Base-by-base conservation (phyloP, 345 rosid species). In the Citrus sp. region DNA sequence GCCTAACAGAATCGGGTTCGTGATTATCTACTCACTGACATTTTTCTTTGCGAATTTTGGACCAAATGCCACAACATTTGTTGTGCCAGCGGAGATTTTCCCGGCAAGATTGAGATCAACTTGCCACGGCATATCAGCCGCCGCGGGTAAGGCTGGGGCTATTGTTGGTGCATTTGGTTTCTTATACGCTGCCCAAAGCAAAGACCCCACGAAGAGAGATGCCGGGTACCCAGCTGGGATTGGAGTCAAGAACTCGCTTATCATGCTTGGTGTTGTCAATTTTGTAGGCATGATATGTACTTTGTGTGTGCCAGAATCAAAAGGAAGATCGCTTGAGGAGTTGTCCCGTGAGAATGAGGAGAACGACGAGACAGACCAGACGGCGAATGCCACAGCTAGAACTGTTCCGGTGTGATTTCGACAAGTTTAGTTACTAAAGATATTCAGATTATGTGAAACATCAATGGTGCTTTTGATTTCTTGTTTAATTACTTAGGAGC, bases 1-100 rank as follows among this genome's bases (percentile, higher is more conserved):
- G 0, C 61, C 60, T 6, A 78, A 93, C 86, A 82, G 81, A 24
- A 83, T 90, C 12, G 89, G 91, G 27, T 93, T 93, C 5, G 85
- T 93, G 3, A 79, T 84, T 5, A 69, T 92, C 24, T 93, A 93
- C 79, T 86, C 93, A 6, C 51, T 93, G 3, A 88, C 96, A 0
- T 93, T 93, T 79, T 93, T 93, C 87, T 93, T 93, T 60, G 83
- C 92, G 21, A 93, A 93, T 56, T 93, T 93, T 19, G 97, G 95
- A 30, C 98, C 98, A 12, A 93, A 90, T 21, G 90, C 97, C 35
- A 92, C 94, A 7, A 92, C 98, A 22, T 93, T 90, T 76, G 85
- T 89, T 4, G 90, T 90, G 63, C 97, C 94, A 4, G 95, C 93
- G 2, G 97, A 92, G 86, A 89, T 92, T 12, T 93, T 92, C 80